A percentile compares a stretch with the other conserved stretches of the same genome.
Conservation (phyloP, 192 early-diverging fungal genomes). For the Phycomyces nitens region DNA sequence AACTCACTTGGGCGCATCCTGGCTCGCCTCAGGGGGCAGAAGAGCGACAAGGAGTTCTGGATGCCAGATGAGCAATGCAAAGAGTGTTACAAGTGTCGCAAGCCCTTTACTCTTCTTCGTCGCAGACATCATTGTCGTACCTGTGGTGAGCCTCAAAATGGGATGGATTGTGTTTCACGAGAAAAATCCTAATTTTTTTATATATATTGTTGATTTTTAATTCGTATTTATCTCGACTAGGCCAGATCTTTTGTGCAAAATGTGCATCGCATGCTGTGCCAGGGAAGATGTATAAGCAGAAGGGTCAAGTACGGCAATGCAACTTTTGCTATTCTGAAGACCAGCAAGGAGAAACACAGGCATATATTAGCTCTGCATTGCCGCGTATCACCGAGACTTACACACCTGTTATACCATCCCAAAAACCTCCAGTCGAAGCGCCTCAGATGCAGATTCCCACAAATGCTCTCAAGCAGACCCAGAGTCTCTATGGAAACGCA, state of each 20-base stretch:
- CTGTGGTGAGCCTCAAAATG: conserved; percentile 53
- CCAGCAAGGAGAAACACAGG: conserved; percentile 38
- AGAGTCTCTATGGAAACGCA: conserved; percentile 27
- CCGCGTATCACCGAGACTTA: conserved; percentile 1
- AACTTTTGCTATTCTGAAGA: conserved; percentile 58
- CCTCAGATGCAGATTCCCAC: conserved; percentile 37
- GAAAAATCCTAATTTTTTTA: conserved; percentile 8
- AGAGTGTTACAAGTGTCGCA: conserved; percentile 81
- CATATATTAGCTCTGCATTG: conserved; percentile 1
- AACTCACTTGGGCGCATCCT: conserved; percentile 50
- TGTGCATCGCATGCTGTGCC: conserved; percentile 70
- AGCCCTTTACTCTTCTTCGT: conserved; percentile 63
- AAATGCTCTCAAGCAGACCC: conserved; percentile 28
- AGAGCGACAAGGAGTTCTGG: conserved; percentile 66
- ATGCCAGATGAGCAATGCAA: conserved; percentile 81
- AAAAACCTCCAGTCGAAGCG: conserved; percentile 27
- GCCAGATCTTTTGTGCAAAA: conserved; percentile 71
- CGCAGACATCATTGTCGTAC: conserved; percentile 80
- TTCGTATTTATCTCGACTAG: conserved; percentile 21
- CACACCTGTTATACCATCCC: conserved; percentile 25
- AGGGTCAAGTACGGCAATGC: conserved; percentile 69
- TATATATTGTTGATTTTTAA: conserved; percentile 1
- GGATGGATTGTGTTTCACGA: not conserved
- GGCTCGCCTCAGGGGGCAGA: conserved; percentile 50
- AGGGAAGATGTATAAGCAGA: conserved; percentile 62